Evolutionary conservation across 2,329 filamentous ascomycete genomes (phyloP), one percentile per base, ranked within the genome.

Genomic region (Microcyclosporella mali): DNA sequence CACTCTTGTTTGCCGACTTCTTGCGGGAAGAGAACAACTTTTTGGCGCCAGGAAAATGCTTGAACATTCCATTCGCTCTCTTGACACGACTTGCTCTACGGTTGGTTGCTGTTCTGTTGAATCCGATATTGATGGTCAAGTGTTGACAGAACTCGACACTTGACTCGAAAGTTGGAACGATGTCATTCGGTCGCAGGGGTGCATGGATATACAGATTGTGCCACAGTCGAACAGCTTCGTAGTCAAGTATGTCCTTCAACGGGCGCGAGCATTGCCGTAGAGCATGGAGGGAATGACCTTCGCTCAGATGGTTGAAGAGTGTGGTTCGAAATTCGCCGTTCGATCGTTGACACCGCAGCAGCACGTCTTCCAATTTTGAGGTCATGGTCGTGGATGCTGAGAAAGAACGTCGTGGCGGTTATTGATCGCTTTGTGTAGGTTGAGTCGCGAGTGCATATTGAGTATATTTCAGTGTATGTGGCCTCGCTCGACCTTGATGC

Each of bases 101-200:
- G 21, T 25, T 25, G 4, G 21, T 25, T 25, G 21, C 21, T 25
- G 21, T 25, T 9, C 9, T 25, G 21, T 25, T 9, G 21, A 25
- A 25, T 6, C 16, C 41, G 30, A 57, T 18, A 4, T 41, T 56
- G 37, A 58, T 53, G 9, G 40, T 50, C 27, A 58, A 32, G 34
- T 39, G 42, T 2, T 42, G 40, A 41, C 56, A 58, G 37, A 47
- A 45, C 3, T 45, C 34, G 4, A 42, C 44, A 11, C 47, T 27
- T 10, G 36, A 14, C 16, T 41, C 42, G 18, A 49, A 29, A 9
- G 34, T 37, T 16, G 15, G 21, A 9, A 32, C 15, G 6, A 41
- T 39, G 11, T 30, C 11, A 18, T 37, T 28, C 2, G 29, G 30
- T 9, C 14, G 37, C n/a, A 48, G 21, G 4, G 53, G 50, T 1